Evolutionary conservation across 108 stramenopile species (phyloP).

Genomic region (Cyclostephanos tholiformis): DNA sequence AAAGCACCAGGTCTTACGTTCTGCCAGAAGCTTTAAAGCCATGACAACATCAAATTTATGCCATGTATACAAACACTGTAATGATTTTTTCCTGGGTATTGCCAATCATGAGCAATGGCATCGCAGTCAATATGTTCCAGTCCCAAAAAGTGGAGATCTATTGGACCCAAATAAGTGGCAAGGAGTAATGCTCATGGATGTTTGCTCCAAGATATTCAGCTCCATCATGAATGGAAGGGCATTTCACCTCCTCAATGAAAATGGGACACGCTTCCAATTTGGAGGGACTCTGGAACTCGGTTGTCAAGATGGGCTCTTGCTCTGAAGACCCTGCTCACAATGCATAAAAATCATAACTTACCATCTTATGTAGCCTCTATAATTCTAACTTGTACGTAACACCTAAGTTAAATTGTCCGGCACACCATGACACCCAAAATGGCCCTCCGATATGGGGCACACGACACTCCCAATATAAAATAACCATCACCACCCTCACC

Average conservation of each 20-base stretch:
- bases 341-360: too few relatives aligned
- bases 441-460: too few relatives aligned
- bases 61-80: neutral
- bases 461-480: too few relatives aligned
- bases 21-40: constrained; percentile 19
- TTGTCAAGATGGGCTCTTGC: constrained; percentile 7
- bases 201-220: too few relatives aligned
- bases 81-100: neutral
- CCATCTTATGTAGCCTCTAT: too few relatives aligned
- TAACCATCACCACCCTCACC: too few relatives aligned
- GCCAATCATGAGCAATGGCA: constrained; percentile 18
- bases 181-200: constrained; percentile 18
- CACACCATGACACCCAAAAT: too few relatives aligned
- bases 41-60: neutral
- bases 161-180: constrained; percentile 10
- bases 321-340: constrained; percentile 18
- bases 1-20: constrained; percentile 1
- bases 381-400: too few relatives aligned
- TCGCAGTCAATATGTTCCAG: neutral
- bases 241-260: neutral
- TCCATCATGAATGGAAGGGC: too few relatives aligned
- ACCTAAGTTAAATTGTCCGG: too few relatives aligned
- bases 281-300: constrained; percentile 10
- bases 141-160: constrained; percentile 3
- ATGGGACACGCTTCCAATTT: constrained; percentile 22